These are phyloP conservation scores for Blastomyces emzantsi DNA, from an alignment of 2,329 filamentous ascomycete species.

Conservation along the genomic window DNA sequence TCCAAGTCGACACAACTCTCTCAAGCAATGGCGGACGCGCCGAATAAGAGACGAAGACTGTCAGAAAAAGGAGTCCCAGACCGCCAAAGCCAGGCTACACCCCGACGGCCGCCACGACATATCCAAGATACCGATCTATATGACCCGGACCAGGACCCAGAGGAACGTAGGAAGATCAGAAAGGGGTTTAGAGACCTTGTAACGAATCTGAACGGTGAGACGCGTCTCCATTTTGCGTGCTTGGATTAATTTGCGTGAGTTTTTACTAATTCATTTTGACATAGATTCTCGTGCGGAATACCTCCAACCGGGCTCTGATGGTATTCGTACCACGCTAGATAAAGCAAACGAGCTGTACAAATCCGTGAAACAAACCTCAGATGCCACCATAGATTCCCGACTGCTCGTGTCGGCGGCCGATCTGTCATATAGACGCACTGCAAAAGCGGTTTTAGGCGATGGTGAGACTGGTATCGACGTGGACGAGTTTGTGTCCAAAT, in stretches of 20 bases:
- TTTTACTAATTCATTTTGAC: slow-evolving; percentile 3
- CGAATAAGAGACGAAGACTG: slow-evolving; percentile 16
- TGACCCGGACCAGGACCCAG: slow-evolving; percentile 68
- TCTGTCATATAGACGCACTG: slow-evolving; percentile 66
- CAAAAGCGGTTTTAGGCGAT: slow-evolving; percentile 64
- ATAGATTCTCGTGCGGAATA: slow-evolving; percentile 63
- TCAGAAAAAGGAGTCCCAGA: slow-evolving; percentile 9
- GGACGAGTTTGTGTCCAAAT: slow-evolving; percentile 86
- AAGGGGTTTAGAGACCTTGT: slow-evolving; percentile 56
- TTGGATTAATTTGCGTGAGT: not conserved
- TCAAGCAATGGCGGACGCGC: slow-evolving; percentile 13
- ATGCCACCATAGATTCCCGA: slow-evolving; percentile 85
- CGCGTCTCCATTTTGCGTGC: not conserved
- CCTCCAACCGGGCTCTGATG: slow-evolving; percentile 55
- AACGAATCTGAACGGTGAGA: slow-evolving; percentile 46
- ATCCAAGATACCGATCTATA: slow-evolving; percentile 46
- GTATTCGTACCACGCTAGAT: slow-evolving; percentile 56
- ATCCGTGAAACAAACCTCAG: slow-evolving; percentile 74
- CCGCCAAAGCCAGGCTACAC: slow-evolving; percentile 10
- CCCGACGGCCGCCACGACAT: slow-evolving; percentile 9
- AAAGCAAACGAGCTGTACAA: slow-evolving; percentile 57
- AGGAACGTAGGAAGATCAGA: slow-evolving; percentile 62
- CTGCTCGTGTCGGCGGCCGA: slow-evolving; percentile 74
- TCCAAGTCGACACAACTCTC: slow-evolving; percentile 1
- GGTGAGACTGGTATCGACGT: slow-evolving; percentile 69